A percentile compares a stretch with the other conserved stretches of the same genome.
These are phyloP conservation scores for Daldinia sp. DNA, from an alignment of 2,329 filamentous ascomycete genomes.

Conservation along the genomic window DNA sequence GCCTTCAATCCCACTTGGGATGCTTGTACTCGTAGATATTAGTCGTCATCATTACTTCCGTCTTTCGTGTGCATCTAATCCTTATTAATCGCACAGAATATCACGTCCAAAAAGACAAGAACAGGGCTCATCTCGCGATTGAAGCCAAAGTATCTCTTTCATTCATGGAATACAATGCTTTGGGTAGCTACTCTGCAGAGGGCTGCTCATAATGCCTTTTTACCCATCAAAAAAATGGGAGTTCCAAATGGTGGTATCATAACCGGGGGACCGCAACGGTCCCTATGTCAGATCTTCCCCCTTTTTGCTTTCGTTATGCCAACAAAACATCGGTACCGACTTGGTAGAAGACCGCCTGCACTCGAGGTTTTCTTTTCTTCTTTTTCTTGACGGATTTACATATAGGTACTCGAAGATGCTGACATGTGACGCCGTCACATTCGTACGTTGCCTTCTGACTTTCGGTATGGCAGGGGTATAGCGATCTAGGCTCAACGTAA, in stretches of 20 bases:
- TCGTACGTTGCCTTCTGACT: slow-evolving; percentile 18
- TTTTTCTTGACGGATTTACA: slow-evolving; percentile 3
- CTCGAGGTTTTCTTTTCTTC: no score
- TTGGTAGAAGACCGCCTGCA: slow-evolving; percentile 4
- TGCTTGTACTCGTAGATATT: neutral
- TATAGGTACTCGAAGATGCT: slow-evolving; percentile 11
- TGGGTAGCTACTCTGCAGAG: slow-evolving; percentile 21
- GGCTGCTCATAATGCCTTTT: slow-evolving; percentile 18
- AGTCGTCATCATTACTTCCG: neutral
- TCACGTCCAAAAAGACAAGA: neutral
- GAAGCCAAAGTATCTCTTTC: slow-evolving; percentile 6
- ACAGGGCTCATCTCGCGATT: neutral
- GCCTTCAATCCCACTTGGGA: slow-evolving; percentile 29
- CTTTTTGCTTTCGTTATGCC: slow-evolving; percentile 7
- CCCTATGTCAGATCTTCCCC: slow-evolving; percentile 1
- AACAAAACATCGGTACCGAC: slow-evolving; percentile 9
- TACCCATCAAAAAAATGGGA: slow-evolving; percentile 11
- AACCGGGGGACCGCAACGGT: slow-evolving; percentile 1
- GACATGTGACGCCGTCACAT: slow-evolving; percentile 5
- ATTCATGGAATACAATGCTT: slow-evolving; percentile 28
- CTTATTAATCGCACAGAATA: neutral
- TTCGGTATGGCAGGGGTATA: slow-evolving; percentile 27
- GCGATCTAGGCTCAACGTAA: slow-evolving; percentile 28
- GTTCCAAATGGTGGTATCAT: slow-evolving; percentile 6
- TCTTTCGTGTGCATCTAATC: neutral